Evolutionary conservation across 495 filamentous ascomycete species (phyloP), one percentile per base, ranked within the genome.

Genomic region (Antarctomyces pellizariae): DNA sequence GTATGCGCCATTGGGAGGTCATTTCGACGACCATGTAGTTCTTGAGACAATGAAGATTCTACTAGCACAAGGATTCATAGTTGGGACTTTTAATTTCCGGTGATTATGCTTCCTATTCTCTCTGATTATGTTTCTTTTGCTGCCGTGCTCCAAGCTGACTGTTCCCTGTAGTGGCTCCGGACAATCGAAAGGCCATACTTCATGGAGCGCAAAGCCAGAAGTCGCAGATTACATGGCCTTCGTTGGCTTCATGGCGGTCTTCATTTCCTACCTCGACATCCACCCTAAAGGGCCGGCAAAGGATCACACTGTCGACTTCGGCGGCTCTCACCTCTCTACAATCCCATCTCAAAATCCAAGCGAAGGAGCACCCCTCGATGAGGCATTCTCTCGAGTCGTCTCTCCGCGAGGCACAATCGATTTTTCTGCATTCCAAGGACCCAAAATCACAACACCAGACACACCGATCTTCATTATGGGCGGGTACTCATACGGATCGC

Each of bases 1-100:
- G 0, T 97, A 93, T 34, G 78, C 80, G 11, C 64, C 75, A 0
- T 52, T 95, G 4, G 86, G 86, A 7, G 86, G 86, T 3, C 71
- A 55, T 50, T 84, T 68, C 44, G 75, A 93, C 43, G 80, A 95
- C 36, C 59, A 60, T 0, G 57, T 89, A 12, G 76, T 97, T 8
- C 49, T 61, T 16, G 50, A 64, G 13, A 44, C 75, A 7, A 63
- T 61, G 1, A 44, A 45, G 2, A 68, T 71, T 29, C 53, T 92
- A 13, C 44, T 90, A 4, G 46, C 55, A 3, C 41, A 53, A 13
- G 79, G 75, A 10, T 84, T 62, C 39, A 46, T 89, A 2, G 77
- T 93, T 10, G 74, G 59, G 4, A 90, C 78, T 1, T 93, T 95
- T 46, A 93, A 97, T 42, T 92, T 93, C 37, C 66, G 82, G 82